Conservation (phyloP, 2,329 filamentous ascomycete genomes). For the Aspergillus intermedius region DNA sequence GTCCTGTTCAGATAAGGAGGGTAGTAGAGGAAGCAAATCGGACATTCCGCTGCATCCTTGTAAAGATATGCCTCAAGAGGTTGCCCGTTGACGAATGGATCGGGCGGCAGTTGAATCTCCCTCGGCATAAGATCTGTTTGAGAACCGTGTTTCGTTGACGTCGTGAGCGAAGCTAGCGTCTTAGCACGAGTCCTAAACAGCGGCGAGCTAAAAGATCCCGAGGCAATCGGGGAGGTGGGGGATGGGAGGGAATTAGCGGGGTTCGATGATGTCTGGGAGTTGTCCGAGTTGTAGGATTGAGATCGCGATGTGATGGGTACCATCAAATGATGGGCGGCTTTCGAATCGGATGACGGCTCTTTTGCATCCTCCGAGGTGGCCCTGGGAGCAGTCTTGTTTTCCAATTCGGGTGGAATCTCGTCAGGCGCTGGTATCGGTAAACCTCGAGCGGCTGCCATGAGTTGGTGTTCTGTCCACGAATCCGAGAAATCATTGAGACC, state of each 20-base stretch:
- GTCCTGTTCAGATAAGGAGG: slow-evolving; percentile 92
- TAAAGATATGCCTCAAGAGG: slow-evolving; percentile 88
- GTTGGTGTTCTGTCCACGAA: slow-evolving; percentile 88
- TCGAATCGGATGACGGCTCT: slow-evolving; percentile 43
- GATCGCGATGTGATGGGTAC: slow-evolving; percentile 74
- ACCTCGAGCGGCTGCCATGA: slow-evolving; percentile 83
- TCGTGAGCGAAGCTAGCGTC: slow-evolving; percentile 75
- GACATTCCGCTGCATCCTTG: slow-evolving; percentile 83
- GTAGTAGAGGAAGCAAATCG: slow-evolving; percentile 94
- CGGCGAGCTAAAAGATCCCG: slow-evolving; percentile 45
- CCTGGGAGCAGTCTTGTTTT: slow-evolving; percentile 45
- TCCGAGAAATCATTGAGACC: slow-evolving; percentile 83
- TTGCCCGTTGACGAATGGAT: slow-evolving; percentile 90
- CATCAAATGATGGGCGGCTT: slow-evolving; percentile 64
- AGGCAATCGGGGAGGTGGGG: slow-evolving; percentile 50
- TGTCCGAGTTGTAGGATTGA: slow-evolving; percentile 72
- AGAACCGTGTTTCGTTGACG: slow-evolving; percentile 66
- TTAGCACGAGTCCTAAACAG: slow-evolving; percentile 79
- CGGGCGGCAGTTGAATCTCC: slow-evolving; percentile 71
- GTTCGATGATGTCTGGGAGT: slow-evolving; percentile 57
- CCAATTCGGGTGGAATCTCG: slow-evolving; percentile 66
- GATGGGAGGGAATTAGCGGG: slow-evolving; percentile 57
- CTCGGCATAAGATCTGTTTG: slow-evolving; percentile 66
- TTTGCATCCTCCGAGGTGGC: slow-evolving; percentile 37
- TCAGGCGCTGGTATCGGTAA: slow-evolving; percentile 78